Percentiles rank a stretch among this genome's conserved stretches.
Conservation (phyloP, 805 yeast genomes). For the Yamadazyma ubonensis region DNA sequence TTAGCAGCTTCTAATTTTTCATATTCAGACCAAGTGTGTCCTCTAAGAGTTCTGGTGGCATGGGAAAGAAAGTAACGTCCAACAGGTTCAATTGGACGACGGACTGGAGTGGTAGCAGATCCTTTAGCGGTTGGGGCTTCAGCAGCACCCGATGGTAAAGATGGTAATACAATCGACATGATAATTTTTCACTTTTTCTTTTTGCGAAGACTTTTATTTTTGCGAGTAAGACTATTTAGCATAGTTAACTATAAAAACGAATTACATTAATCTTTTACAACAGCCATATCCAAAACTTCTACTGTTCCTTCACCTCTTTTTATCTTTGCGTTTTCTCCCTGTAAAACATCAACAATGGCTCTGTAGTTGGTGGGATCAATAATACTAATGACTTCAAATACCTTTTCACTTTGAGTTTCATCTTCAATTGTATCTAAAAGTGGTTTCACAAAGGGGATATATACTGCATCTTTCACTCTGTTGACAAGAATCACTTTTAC, state of each 20-base stretch:
- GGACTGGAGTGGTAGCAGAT: constrained; percentile 57
- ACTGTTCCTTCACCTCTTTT: constrained; percentile 59
- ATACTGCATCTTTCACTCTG: constrained; percentile 48
- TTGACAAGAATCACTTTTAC: constrained; percentile 60
- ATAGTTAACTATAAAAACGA: not conserved
- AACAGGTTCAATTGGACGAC: constrained; percentile 92
- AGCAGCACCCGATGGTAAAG: constrained; percentile 48
- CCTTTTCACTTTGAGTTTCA: constrained; percentile 49
- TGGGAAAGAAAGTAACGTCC: constrained; percentile 95
- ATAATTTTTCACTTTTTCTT: not conserved
- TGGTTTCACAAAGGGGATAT: constrained; percentile 31
- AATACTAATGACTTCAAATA: constrained; percentile 50
- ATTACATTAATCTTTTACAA: constrained; percentile 49
- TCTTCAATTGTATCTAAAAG: constrained; percentile 41
- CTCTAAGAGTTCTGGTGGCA: constrained; percentile 91
- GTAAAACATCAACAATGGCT: constrained; percentile 61
- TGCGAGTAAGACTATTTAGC: too few species aligned
- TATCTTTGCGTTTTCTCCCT: constrained; percentile 43
- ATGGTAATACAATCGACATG: constrained; percentile 50
- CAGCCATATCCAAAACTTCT: constrained; percentile 89
- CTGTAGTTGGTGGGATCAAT: constrained; percentile 87
- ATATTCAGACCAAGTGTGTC: constrained; percentile 98
- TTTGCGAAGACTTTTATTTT: constrained; percentile 2
- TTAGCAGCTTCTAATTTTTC: constrained; percentile 91
- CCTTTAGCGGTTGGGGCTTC: constrained; percentile 38